phyloP scores from a whole-genome alignment of 805 yeast genomes.

The Teunomyces cretensis region DNA sequence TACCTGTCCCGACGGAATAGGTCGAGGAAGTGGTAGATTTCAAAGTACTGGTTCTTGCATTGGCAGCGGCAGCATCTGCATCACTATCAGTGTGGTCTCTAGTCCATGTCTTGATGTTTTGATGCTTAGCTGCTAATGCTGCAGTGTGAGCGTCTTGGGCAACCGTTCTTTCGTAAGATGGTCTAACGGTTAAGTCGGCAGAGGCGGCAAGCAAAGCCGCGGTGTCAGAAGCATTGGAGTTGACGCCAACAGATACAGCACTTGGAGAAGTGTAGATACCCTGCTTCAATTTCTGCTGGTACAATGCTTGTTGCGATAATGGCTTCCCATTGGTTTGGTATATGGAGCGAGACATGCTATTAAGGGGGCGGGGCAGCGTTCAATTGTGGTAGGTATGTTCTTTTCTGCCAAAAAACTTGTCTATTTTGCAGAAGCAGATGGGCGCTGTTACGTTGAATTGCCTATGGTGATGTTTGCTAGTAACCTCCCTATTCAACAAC shows the following conservation, averaged over 20 bases:
- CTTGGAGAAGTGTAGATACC: constrained; percentile 59
- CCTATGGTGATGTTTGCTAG: neutral
- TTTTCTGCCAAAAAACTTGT: neutral
- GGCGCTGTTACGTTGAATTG: neutral
- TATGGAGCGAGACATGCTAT: constrained; percentile 40
- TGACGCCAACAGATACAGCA: constrained; percentile 57
- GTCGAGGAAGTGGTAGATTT: constrained; percentile 11
- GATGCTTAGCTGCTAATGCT: constrained; percentile 47
- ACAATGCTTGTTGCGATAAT: constrained; percentile 69
- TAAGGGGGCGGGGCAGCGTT: neutral
- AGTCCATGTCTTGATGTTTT: constrained; percentile 49
- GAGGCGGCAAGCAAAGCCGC: constrained; percentile 77
- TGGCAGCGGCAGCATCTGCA: constrained; percentile 52
- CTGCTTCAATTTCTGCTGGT: constrained; percentile 69
- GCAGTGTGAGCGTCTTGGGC: constrained; percentile 66
- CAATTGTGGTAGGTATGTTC: neutral
- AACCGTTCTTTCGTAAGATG: constrained; percentile 59
- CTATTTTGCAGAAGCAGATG: neutral
- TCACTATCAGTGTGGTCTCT: constrained; percentile 44
- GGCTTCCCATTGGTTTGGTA: constrained; percentile 73
- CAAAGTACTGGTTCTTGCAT: constrained; percentile 12
- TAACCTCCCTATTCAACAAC: constrained; percentile 5
- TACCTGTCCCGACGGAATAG: constrained; percentile 10
- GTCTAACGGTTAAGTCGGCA: constrained; percentile 59
- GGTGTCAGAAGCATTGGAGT: constrained; percentile 66